Evolutionary conservation across 306 rosid species (phyloP), one percentile per base, ranked within the genome.

Genomic region (Inga laurina): DNA sequence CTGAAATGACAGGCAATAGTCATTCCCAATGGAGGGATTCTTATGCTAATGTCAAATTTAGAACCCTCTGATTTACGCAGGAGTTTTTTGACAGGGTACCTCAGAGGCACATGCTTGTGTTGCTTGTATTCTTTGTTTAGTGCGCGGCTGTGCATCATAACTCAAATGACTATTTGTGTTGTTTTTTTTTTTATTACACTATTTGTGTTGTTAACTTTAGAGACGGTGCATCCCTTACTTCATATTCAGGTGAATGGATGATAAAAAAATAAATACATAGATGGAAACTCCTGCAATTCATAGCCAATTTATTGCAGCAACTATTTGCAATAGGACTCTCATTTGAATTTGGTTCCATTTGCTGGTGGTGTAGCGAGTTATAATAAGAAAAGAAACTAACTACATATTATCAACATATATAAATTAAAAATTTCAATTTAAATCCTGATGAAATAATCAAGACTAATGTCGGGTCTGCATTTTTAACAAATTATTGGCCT

Each of bases 331-430:
- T 68, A 41, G 78, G 84, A 80, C 46, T 64, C 51, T 72, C 83
- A 49, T 67, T 37, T 66, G 71, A 62, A 62, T 72, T 82, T 41
- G 82, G 82, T 69, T 43, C 78, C 82, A 68, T 76, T 69, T 81
- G 52, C 19, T 56, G 15, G 8, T 62, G 66, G 52, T 51, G 85
- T 56, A 0, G 82, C 78, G 30, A 70, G 66, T 59, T n/a, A n/a
- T 59, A n/a, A 59, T 59, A 59, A 59, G 7, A 5, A 52, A 52
- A 19, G 48, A 52, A 52, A 52, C 56, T 51, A 11, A 37, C 41
- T 37, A 37, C 41, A 5, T 37, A 37, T 5, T 4, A 37, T 37
- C 41, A 37, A 37, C 41, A 37, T 37, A 37, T 35, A 35, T 35
- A 35, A 35, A 4, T 4, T 5, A 37, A 7, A 37, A 37, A 37